A percentile compares a stretch with the other conserved stretches of the same genome.
Evolutionary conservation across 2,329 filamentous ascomycete genomes (phyloP).

Genomic region (Pseudopyricularia cyperi): DNA sequence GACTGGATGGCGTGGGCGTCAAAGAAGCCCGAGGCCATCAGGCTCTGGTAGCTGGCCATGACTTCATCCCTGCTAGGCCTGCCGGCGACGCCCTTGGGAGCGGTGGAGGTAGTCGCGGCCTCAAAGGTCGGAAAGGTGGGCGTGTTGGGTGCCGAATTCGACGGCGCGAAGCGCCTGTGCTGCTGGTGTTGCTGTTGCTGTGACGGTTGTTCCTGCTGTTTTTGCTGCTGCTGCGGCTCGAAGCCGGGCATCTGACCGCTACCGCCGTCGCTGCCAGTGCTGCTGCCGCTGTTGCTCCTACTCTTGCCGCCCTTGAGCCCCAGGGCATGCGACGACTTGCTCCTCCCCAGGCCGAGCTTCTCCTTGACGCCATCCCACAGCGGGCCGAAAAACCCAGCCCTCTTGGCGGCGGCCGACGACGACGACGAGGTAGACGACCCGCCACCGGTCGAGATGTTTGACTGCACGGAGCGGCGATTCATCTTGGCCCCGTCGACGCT

Average conservation of each 20-base stretch:
- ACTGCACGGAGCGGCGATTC: slow-evolving; percentile 8
- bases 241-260: neutral
- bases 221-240: neutral
- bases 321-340: slow-evolving; percentile 11
- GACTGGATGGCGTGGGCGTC: slow-evolving; percentile 43
- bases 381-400: slow-evolving; percentile 15
- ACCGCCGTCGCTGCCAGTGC: neutral
- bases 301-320: neutral
- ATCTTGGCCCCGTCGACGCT: slow-evolving; percentile 2
- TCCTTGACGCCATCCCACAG: slow-evolving; percentile 19
- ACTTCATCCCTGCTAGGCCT: slow-evolving; percentile 35
- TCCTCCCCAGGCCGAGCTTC: slow-evolving; percentile 13
- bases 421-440: slow-evolving; percentile 1
- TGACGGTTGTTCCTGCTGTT: no score
- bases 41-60: slow-evolving; percentile 40
- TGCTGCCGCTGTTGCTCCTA: neutral
- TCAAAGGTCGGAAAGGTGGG: neutral
- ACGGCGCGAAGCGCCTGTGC: neutral
- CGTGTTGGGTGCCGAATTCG: neutral
- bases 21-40: slow-evolving; percentile 46
- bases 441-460: slow-evolving; percentile 2
- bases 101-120: neutral
- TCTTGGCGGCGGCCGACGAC: slow-evolving; percentile 4
- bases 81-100: slow-evolving; percentile 6
- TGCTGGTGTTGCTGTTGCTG: neutral